Evolutionary conservation across 345 rosid genomes (phyloP), one percentile per base, ranked within the genome.

Genomic region (Litchi chinensis): DNA sequence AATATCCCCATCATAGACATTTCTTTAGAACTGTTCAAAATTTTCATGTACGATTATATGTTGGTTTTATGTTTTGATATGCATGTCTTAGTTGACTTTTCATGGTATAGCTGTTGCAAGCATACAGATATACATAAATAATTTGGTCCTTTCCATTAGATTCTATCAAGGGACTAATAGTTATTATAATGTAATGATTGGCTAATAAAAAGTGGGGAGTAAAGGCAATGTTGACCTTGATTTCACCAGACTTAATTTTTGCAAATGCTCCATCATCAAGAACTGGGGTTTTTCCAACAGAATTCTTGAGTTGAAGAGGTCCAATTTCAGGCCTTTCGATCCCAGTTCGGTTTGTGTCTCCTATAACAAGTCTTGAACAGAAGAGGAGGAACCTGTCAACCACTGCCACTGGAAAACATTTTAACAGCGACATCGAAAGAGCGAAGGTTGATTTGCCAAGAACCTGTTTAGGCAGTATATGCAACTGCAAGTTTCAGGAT

Each of bases 221-320:
- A 52, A 12, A 62, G 0, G 13, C 8, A 26, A 3, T 4, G 26
- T 66, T 74, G 79, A 91, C 96, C 91, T 88, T 85, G 81, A 90
- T 92, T 74, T 83, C 84, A 43, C 94, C 93, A 26, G 90, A 81
- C 74, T 80, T 88, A 18, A 92, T 89, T 76, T 83, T 89, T 5
- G 87, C 77, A 21, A 88, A 83, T 22, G 93, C 86, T 50, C 96
- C 96, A 24, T 86, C 88, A 62, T 92, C 96, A 46, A 92, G 85
- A 74, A 90, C 94, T 18, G 96, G 96, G 68, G 87, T 89, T 79
- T 88, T 92, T 19, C 96, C 96, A 39, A 86, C 79, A 7, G 84
- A 78, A 26, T 80, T 90, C 80, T 92, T 92, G 16, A 83, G 84
- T 79, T 88, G 89, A n/a, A 90, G 77, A 11, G 96, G 96, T 59